Conservation (phyloP, 768 basidiomycete genomes). For the Pleurotus eryngii region DNA sequence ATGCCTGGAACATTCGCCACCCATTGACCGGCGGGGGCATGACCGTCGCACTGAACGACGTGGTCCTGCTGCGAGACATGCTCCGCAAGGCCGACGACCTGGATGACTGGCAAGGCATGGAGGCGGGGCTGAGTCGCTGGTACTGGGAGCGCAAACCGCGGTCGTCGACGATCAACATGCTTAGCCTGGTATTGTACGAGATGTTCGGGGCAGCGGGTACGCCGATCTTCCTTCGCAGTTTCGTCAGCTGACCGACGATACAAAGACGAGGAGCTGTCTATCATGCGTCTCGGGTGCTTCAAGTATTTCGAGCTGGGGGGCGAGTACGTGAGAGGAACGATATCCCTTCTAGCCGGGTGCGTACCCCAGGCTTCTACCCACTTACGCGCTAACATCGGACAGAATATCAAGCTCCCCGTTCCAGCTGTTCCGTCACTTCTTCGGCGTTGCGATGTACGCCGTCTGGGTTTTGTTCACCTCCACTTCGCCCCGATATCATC, state of each 20-base stretch:
- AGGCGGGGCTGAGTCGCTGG: constrained; percentile 62
- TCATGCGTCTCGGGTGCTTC: constrained; percentile 85
- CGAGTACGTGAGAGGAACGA: constrained; percentile 81
- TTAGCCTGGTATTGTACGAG: constrained; percentile 91
- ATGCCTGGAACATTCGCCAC: constrained; percentile 99
- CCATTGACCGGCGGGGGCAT: constrained; percentile 97
- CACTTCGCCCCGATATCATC: constrained; percentile 21
- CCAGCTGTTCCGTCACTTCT: constrained; percentile 88
- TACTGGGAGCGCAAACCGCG: constrained; percentile 84
- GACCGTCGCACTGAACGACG: constrained; percentile 92
- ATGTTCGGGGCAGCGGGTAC: constrained; percentile 90
- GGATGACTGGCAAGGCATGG: constrained; percentile 49
- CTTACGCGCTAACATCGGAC: constrained; percentile 47
- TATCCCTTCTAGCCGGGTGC: constrained; percentile 85
- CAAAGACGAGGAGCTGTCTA: constrained; percentile 55
- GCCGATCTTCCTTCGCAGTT: constrained; percentile 22
- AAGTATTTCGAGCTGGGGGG: constrained; percentile 96
- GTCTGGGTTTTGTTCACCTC: constrained; percentile 90
- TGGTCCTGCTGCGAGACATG: constrained; percentile 65
- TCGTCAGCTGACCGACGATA: background rate
- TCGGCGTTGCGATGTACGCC: constrained; percentile 91
- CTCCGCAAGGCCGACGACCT: constrained; percentile 34
- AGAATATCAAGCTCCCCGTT: constrained; percentile 57
- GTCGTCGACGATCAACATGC: constrained; percentile 86
- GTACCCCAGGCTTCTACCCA: constrained; percentile 16